Evolutionary conservation across 2,329 filamentous ascomycete genomes (phyloP), one percentile per base, ranked within the genome.

Genomic region (Fusarium nodosum): DNA sequence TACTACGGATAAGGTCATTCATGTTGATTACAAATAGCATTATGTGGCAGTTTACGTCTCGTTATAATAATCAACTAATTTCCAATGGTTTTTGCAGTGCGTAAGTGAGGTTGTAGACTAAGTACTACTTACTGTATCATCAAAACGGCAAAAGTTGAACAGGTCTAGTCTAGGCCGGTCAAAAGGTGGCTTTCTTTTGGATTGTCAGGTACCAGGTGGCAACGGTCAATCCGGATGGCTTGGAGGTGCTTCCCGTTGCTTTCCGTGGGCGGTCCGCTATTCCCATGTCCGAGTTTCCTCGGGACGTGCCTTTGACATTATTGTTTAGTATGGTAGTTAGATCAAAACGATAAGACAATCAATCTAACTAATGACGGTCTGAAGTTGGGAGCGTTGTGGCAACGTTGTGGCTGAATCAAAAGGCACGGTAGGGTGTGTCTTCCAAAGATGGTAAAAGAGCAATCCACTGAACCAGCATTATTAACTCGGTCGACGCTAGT

Each of bases 21-120:
- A 58, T 42, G 47, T 34, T 31, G 52, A 36, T 52, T 68, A 48
- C 48, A 52, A 64, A 61, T 71, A 52, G 52, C 70, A 60, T 55
- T 71, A 60, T 55, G 66, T 41, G 38, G 34, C 53, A 71, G 61
- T 53, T 71, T 48, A 71, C 46, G 64, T 68, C 60, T 71, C 41
- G 48, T 66, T n/a, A 55, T 60, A 42, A 68, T 44, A 60, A 68
- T 26, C 46, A 64, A 42, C 45, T 42, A 56, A 59, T 56, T 39
- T 46, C 22, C n/a, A 36, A 18, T 15, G 28, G 16, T 20, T 30
- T 26, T 16, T 45, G 15, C 36, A 10, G 6, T 13, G 41, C 15
- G 41, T 5, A 24, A 18, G 41, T 59, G 50, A 41, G 26, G 34
- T 52, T 30, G 42, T 60, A 33, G 22, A 26, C 16, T 26, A 26